These are phyloP conservation scores for Wickerhamomyces alni DNA, from an alignment of 805 yeast genomes.

Conservation along the genomic window DNA sequence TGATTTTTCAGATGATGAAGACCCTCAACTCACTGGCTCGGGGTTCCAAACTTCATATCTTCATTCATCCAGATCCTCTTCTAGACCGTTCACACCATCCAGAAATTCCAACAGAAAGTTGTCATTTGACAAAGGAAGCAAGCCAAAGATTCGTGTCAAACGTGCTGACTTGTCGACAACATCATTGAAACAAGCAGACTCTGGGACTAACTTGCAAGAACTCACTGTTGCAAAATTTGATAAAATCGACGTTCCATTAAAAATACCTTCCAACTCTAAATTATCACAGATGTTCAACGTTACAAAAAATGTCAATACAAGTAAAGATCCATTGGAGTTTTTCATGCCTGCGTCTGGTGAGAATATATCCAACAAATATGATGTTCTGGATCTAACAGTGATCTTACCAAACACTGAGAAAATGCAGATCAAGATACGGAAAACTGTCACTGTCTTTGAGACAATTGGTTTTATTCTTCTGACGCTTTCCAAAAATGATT, in stretches of 20 bases:
- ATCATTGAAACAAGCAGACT: background rate
- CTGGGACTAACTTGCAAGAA: too few relatives aligned
- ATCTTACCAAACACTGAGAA: slow-evolving; percentile 21
- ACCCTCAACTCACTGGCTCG: slow-evolving; percentile 29
- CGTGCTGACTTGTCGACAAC: slow-evolving; percentile 14
- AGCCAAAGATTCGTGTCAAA: slow-evolving; percentile 10
- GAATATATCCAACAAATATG: slow-evolving; percentile 14
- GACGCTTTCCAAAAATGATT: slow-evolving; percentile 5
- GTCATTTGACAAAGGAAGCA: slow-evolving; percentile 15
- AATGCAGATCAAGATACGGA: slow-evolving; percentile 23
- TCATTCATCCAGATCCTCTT: slow-evolving; percentile 18
- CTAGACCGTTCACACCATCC: slow-evolving; percentile 9
- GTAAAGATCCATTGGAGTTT: slow-evolving; percentile 37
- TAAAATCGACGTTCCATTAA: slow-evolving; percentile 3
- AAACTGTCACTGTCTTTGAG: slow-evolving; percentile 41
- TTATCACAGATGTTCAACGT: slow-evolving; percentile 40
- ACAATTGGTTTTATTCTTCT: slow-evolving; percentile 50
- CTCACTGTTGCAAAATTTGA: background rate
- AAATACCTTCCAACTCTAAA: slow-evolving; percentile 22
- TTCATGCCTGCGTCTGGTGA: slow-evolving; percentile 33
- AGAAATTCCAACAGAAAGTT: slow-evolving; percentile 12
- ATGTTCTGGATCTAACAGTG: slow-evolving; percentile 19
- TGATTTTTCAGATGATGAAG: slow-evolving; percentile 32
- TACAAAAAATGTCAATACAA: slow-evolving; percentile 12
- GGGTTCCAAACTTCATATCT: slow-evolving; percentile 29